Evolutionary conservation across 345 rosid species (phyloP).

Genomic region (Atalantia buxifolia): DNA sequence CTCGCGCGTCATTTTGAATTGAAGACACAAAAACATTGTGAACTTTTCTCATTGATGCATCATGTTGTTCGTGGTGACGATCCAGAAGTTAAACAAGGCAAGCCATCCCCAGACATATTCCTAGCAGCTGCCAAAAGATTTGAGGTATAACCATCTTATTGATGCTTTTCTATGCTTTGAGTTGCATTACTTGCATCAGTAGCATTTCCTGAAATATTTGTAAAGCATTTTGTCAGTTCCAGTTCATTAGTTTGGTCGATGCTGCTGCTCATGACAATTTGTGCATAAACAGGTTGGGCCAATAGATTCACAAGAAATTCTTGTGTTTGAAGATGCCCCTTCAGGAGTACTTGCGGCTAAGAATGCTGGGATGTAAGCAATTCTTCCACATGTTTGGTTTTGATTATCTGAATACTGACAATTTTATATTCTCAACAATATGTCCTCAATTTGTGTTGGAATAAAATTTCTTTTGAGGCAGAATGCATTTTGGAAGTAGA

Average conservation of each 20-base stretch:
- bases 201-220: not conserved
- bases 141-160: slow-evolving; percentile 48
- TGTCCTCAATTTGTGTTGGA: not conserved
- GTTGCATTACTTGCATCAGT: not conserved
- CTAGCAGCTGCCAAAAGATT: slow-evolving; percentile 91
- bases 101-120: slow-evolving; percentile 86
- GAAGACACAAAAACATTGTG: slow-evolving; percentile 74
- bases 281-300: slow-evolving; percentile 53
- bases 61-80: slow-evolving; percentile 92
- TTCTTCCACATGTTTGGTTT: not conserved
- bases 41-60: slow-evolving; percentile 89
- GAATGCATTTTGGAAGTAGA: no score
- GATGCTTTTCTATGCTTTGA: not conserved
- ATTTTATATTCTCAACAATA: not conserved
- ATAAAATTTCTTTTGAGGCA: not conserved
- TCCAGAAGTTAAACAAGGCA: slow-evolving; percentile 91
- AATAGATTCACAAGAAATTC: slow-evolving; percentile 45
- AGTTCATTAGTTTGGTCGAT: slow-evolving; percentile 7
- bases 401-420: not conserved
- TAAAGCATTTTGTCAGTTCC: slow-evolving; percentile 8
- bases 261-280: slow-evolving; percentile 8
- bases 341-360: slow-evolving; percentile 87
- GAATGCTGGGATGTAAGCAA: slow-evolving; percentile 89
- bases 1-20: slow-evolving; percentile 73
- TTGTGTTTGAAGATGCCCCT: slow-evolving; percentile 97